Base-by-base conservation (phyloP, 192 early-diverging fungal genomes). In the Kappamyces sp. region DNA sequence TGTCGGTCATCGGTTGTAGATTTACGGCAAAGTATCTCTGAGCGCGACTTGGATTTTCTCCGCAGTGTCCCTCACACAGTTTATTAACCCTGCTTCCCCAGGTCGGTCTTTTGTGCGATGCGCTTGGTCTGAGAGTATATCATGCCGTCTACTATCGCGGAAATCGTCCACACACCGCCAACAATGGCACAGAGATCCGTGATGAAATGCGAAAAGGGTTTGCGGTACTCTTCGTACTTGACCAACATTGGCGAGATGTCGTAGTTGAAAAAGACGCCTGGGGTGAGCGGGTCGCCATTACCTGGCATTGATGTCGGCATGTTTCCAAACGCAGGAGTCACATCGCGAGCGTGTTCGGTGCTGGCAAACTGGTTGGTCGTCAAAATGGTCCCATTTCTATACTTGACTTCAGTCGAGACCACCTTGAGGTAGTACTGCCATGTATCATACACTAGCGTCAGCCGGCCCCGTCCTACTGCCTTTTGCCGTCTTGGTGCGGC, bases 241-340 rank as follows among this genome's bases (percentile, higher is more conserved):
- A 98, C 88, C 47, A 88, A 75, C 95, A 98, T 96, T 2, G 95
- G 93, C 30, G 93, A 94, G 49, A 98, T 98, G 39, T 98, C 95
- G 72, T 84, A 88, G 64, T 90, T 87, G 68, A 98, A 89, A 61
- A 91, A 93, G 34, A 98, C 80, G 33, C 94, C 94, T 70, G 78
- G 42, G n/a, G 52, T 53, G 49, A 59, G 12, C 22, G 54, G 43
- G 45, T 5, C 30, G 15, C 49, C 52, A 11, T 33, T 42, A 57
- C 73, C 73, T 12, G 70, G 74, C 52, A 72, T 61, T 37, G 32
- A 35, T 14, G 59, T 31, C 60, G 66, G 43, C 49, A 60, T 29
- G 33, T 41, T 54, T 42, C 51, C 33, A 52, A 30, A 37, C 6
- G 54, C n/a, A 35, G 47, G 62, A 33, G 51, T 60, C 9, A 89